These are phyloP conservation scores for Trifolium pratense DNA, from an alignment of 306 rosid genomes.

Conservation along the genomic window DNA sequence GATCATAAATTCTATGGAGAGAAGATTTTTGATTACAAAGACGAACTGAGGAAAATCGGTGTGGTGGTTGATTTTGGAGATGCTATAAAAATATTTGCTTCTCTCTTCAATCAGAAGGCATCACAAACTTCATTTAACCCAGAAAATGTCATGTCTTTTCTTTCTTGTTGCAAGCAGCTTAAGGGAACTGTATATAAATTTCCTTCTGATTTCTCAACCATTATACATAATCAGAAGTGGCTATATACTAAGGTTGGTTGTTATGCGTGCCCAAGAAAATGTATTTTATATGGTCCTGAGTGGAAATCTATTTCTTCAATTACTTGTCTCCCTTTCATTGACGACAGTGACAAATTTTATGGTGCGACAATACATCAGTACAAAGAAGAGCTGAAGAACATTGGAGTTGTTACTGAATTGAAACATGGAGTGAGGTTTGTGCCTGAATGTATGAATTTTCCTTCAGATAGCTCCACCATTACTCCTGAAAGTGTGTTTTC, in stretches of 20 bases:
- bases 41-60: constrained; percentile 50
- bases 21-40: constrained; percentile 33
- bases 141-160: constrained; percentile 52
- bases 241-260: constrained; percentile 56
- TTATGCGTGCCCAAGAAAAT: constrained; percentile 51
- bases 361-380: constrained; percentile 54
- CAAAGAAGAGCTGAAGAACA: constrained; percentile 57
- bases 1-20: constrained; percentile 55
- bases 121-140: constrained; percentile 38
- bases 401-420: constrained; percentile 60
- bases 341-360: constrained; percentile 56
- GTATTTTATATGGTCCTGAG: constrained; percentile 65
- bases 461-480: constrained; percentile 45
- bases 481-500: constrained; percentile 51
- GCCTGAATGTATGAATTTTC: constrained; percentile 47
- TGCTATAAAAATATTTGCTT: constrained; percentile 51
- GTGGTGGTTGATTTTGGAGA: constrained; percentile 64
- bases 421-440: constrained; percentile 58
- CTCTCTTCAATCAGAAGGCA: constrained; percentile 50
- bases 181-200: constrained; percentile 33
- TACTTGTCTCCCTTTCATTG: constrained; percentile 69
- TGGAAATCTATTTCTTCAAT: constrained; percentile 69
- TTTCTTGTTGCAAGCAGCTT: constrained; percentile 51
- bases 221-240: constrained; percentile 53
- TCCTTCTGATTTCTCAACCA: constrained; percentile 38